Evolutionary conservation across 148 eudicot species (phyloP).

Genomic region (Spergularia bocconei): DNA sequence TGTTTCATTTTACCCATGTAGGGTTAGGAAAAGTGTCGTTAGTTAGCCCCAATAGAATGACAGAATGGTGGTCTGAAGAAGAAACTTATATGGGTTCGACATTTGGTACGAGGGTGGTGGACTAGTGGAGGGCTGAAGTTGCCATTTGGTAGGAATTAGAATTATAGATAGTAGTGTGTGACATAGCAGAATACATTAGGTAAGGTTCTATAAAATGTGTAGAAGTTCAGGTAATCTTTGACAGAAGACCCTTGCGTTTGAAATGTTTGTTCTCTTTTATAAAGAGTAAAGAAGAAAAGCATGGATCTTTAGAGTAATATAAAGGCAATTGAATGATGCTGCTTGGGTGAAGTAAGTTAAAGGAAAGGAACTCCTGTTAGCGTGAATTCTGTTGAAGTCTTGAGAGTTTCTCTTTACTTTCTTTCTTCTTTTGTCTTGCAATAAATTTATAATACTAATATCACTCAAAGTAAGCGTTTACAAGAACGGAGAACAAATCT

Average conservation of each 20-base stretch:
- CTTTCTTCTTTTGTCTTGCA: neutral
- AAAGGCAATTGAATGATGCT: neutral
- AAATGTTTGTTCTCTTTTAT: neutral
- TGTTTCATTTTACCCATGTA: neutral
- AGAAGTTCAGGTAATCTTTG: too few species aligned
- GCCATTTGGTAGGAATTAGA: too few species aligned
- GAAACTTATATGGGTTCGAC: neutral
- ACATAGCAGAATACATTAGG: too few species aligned
- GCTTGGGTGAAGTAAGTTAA: conserved; percentile 10
- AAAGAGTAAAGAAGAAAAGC: neutral
- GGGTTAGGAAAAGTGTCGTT: neutral
- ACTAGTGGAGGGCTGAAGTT: too few species aligned
- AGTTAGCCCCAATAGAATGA: neutral
- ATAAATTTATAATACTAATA: too few species aligned
- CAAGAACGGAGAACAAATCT: neutral
- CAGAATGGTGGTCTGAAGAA: neutral
- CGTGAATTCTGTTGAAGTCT: neutral
- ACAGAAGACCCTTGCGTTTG: too few species aligned
- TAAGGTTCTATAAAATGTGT: too few species aligned
- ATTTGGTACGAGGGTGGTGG: neutral
- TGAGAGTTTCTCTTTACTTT: neutral
- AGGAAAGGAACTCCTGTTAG: neutral
- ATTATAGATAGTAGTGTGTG: too few species aligned
- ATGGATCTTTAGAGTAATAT: neutral
- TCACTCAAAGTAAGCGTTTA: too few species aligned